Base-by-base conservation (phyloP, 805 yeast species). In the Priceomyces medius region DNA sequence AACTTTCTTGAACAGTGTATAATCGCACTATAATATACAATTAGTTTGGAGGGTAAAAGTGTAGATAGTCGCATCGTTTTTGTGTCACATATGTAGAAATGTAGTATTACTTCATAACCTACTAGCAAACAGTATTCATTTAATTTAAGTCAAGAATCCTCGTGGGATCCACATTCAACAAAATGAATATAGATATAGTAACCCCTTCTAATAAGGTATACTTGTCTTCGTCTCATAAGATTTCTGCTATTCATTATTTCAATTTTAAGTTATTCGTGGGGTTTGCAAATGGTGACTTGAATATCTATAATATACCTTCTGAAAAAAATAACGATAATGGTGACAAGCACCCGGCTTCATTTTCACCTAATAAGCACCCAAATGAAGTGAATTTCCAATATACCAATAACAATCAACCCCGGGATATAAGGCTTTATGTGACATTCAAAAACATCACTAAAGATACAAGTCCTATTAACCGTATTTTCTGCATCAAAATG, bases 1-100 rank as follows among this genome's bases (percentile, higher is more conserved):
- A 23, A 75, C 72, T 48, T 80, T 86, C 53, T 68, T 88, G 36
- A 59, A 73, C 4, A 63, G 74, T 29, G 67, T 65, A n/a, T 70
- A 59, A 42, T 31, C 3, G 3, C 9, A 21, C 24, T 21, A 9
- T 21, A 21, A 21, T 21, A 21, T 21, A 21, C 24, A 21, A 21
- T 26, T 10, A 10, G 29, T 10, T 26, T 26, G 14, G 9, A n/a
- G 14, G 29, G 10, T 26, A 26, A 21, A 9, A 21, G 6, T 6
- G 24, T 9, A 8, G n/a, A n/a, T n/a, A n/a, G n/a, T 23, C 10
- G 26, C 26, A 8, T 10, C 21, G 37, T 20, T 20, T 35, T 35
- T 35, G 37, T 35, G 37, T 35, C 38, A 35, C 31, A 33, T 23
- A 35, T 32, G 19, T 5, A 20, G 23, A 33, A 33, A 33, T 20